phyloP scores from a whole-genome alignment of 139 green algal species.

The Haematococcus lacustris region DNA sequence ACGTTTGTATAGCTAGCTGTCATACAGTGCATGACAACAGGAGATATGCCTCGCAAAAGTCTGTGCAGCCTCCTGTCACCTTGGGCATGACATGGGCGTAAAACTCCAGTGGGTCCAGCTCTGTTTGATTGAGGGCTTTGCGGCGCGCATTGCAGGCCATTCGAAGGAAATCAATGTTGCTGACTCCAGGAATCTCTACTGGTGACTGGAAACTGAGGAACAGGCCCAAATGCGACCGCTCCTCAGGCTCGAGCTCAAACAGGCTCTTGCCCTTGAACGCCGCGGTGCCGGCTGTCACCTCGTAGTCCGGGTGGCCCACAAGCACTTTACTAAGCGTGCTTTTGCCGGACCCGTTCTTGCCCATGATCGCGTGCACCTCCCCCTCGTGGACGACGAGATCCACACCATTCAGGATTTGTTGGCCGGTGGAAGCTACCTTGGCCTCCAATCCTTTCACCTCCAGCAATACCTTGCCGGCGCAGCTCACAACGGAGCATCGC shows the following conservation, averaged over 20 bases:
- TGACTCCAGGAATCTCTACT: constrained; percentile 93
- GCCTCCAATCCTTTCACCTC: constrained; percentile 71
- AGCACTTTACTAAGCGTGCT: constrained; percentile 91
- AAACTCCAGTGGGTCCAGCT: constrained; percentile 97
- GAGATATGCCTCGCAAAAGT: too few species aligned
- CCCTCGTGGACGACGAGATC: constrained; percentile 51
- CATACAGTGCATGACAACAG: too few species aligned
- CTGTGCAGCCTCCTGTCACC: too few species aligned
- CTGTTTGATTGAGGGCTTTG: constrained; percentile 61
- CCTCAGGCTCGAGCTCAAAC: constrained; percentile 83
- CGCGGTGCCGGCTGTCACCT: constrained; percentile 79
- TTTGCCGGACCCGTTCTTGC: constrained; percentile 97
- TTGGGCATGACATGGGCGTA: constrained; percentile 93
- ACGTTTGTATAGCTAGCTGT: too few species aligned
- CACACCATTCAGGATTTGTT: constrained; percentile 90
- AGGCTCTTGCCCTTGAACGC: constrained; percentile 89
- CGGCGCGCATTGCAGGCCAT: constrained; percentile 82
- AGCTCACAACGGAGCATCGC: not conserved
- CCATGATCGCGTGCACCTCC: constrained; percentile 95
- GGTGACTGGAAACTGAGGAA: constrained; percentile 94
- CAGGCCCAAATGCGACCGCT: constrained; percentile 79
- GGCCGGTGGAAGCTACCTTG: constrained; percentile 59
- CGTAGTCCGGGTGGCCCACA: constrained; percentile 95
- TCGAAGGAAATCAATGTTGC: constrained; percentile 94
- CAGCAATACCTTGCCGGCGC: constrained; percentile 37